phyloP scores from a whole-genome alignment of 1,284 basidiomycete genomes.

The Apiotrichum mycotoxinovorans region DNA sequence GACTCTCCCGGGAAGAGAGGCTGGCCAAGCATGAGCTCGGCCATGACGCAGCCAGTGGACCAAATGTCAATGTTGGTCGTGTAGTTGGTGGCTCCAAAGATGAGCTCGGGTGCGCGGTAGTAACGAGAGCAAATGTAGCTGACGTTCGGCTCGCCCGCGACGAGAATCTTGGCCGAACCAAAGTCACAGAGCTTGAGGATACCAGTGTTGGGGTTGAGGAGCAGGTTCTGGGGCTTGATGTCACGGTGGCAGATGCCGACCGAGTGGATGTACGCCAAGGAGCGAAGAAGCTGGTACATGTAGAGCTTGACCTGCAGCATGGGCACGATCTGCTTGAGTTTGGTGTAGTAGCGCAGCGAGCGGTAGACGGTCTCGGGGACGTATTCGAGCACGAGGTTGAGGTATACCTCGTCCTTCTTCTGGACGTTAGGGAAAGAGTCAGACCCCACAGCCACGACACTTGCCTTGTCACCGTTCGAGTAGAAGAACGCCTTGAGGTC shows the following conservation, averaged over 20 bases:
- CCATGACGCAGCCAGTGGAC: conserved; percentile 99
- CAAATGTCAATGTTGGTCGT: conserved; percentile 99
- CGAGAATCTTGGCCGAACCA: conserved; percentile 96
- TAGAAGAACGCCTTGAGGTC: conserved; percentile 99
- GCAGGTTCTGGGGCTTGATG: conserved; percentile 98
- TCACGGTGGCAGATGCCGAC: conserved; percentile 85
- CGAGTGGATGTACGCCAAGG: conserved; percentile 23
- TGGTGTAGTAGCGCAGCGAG: conserved; percentile 96
- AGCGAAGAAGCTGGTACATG: conserved; percentile 72
- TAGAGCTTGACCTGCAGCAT: conserved; percentile 91
- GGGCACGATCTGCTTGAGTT: conserved; percentile 99
- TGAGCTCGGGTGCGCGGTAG: conserved; percentile 98
- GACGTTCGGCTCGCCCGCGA: conserved; percentile 97
- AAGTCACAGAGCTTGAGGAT: conserved; percentile 98
- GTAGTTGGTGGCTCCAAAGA: conserved; percentile 99
- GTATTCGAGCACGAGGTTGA: conserved; percentile 98
- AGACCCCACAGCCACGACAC: conserved; percentile 22
- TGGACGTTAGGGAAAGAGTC: not conserved
- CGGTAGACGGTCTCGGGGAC: conserved; percentile 99
- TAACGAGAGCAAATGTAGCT: conserved; percentile 99
- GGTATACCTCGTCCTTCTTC: conserved; percentile 96
- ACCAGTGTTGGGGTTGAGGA: conserved; percentile 93
- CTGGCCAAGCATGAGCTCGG: conserved; percentile 97
- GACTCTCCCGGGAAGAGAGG: conserved; percentile 98
- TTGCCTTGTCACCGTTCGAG: conserved; percentile 96